These are phyloP conservation scores for Leishmania major DNA, from an alignment of 208 protist genomes.

Conservation along the genomic window DNA sequence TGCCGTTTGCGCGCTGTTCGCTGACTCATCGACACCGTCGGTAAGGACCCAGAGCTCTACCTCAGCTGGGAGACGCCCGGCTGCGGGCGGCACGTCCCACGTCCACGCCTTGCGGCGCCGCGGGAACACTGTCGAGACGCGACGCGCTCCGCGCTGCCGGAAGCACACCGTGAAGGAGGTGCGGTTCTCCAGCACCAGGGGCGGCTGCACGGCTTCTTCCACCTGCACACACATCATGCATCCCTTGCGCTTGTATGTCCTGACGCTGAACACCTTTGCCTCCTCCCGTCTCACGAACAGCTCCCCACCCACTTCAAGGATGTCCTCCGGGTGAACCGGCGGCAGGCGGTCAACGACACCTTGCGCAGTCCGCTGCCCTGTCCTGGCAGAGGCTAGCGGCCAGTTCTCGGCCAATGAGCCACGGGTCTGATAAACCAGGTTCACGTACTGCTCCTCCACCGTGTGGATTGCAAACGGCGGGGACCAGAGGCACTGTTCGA, in stretches of 20 bases:
- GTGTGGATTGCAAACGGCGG: slow-evolving; percentile 47
- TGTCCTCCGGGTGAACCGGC: slow-evolving; percentile 47
- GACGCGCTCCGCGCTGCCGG: slow-evolving; percentile 43
- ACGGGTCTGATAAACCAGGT: slow-evolving; percentile 48
- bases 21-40: neutral
- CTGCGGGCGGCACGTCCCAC: slow-evolving; percentile 44
- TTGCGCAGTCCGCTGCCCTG: neutral
- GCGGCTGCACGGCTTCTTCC: slow-evolving; percentile 46
- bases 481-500: slow-evolving; percentile 47
- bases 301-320: slow-evolving; percentile 40
- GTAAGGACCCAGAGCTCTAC: slow-evolving; percentile 26
- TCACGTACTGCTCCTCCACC: slow-evolving; percentile 51
- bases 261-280: slow-evolving; percentile 54
- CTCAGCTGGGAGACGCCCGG: slow-evolving; percentile 2
- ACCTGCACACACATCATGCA: slow-evolving; percentile 64
- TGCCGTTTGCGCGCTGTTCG: neutral
- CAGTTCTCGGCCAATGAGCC: slow-evolving; percentile 43
- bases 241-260: slow-evolving; percentile 31
- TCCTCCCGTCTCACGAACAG: slow-evolving; percentile 40
- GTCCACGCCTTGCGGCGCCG: slow-evolving; percentile 60
- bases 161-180: slow-evolving; percentile 56
- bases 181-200: slow-evolving; percentile 80
- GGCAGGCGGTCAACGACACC: slow-evolving; percentile 28
- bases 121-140: slow-evolving; percentile 47
- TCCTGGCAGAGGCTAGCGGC: slow-evolving; percentile 25